Base-by-base conservation (phyloP, 2,329 filamentous ascomycete species). In the Colletotrichum sp. region DNA sequence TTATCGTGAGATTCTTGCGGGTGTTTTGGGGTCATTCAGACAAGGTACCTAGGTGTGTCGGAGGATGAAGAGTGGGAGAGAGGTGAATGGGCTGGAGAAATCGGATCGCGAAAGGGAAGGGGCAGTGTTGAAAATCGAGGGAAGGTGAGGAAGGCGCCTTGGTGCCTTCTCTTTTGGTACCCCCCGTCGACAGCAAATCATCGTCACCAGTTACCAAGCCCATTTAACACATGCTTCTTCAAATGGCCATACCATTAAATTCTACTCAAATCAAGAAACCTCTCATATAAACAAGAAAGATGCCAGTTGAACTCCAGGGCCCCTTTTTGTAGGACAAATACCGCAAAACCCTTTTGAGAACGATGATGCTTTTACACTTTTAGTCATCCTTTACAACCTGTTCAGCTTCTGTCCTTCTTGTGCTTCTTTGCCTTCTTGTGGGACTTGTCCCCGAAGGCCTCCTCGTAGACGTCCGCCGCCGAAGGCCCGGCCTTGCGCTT, bases 401-500 rank as follows among this genome's bases (percentile, higher is more conserved):
- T 21, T 67, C 34, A 74, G 47, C 58, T 64, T 15, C 47, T 67
- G 15, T 73, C 72, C 43, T 67, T 74, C 79, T 83, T 85, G 38
- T 80, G 77, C 79, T 85, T 86, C 82, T 87, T 88, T 12, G 79
- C 78, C 83, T 90, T 92, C 82, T 91, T 92, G 81, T 90, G 89
- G 18, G 69, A 51, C 79, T 90, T 86, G 31, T 86, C 88, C 38
- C 87, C 91, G 70, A 91, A 85, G 64, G 85, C 88, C 79, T 92
- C 87, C 67, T 92, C 91, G 78, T 92, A 93, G 18, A 92, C 88
- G 78, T 93, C 91, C 27, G 85, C 86, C 6, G 90, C 91, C 18
- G 89, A 90, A 72, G 83, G 83, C 11, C 85, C 87, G 0, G 91
- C 93, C 85, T 97, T 97, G 78, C 95, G 88, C 88, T 97, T 96